These are phyloP conservation scores for Schizopora paradoxa DNA, from an alignment of 1,284 basidiomycete genomes.

Conservation along the genomic window DNA sequence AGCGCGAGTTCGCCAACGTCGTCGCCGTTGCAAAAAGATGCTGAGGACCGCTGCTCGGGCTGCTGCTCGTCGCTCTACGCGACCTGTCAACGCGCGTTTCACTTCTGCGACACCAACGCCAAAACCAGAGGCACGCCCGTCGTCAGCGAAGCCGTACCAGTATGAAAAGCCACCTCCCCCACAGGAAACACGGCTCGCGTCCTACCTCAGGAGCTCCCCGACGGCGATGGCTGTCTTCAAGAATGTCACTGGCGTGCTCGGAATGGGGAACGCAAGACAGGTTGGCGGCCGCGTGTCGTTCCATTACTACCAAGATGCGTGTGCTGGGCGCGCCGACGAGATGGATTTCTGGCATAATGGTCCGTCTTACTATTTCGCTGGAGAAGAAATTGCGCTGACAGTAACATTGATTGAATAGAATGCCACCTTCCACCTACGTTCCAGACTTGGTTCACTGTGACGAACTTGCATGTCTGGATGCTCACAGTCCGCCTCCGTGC, in stretches of 20 bases:
- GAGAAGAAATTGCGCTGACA: not conserved
- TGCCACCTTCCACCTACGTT: conserved; percentile 90
- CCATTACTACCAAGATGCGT: conserved; percentile 53
- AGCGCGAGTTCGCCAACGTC: no score
- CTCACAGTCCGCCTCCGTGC: conserved; percentile 85
- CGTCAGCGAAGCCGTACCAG: conserved; percentile 19
- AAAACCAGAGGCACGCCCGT: not conserved
- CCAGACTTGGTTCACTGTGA: conserved; percentile 96
- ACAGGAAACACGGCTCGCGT: conserved; percentile 51
- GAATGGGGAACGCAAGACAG: conserved; percentile 59
- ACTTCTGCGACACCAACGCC: no score
- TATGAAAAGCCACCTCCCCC: conserved; percentile 20
- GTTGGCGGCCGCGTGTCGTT: conserved; percentile 54
- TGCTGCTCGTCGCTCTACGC: no score
- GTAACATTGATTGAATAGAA: conserved; percentile 43
- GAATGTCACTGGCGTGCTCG: conserved; percentile 44
- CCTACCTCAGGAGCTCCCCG: conserved; percentile 48
- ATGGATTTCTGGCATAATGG: conserved; percentile 62
- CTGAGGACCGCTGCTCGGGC: no score
- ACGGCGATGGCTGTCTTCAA: conserved; percentile 45
- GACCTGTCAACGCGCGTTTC: no score
- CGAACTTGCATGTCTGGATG: conserved; percentile 91
- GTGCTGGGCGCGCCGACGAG: conserved; percentile 51
- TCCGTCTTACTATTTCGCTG: conserved; percentile 28
- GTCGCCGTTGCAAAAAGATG: no score